A percentile compares a stretch with the other conserved stretches of the same genome.
These are phyloP conservation scores for Pisolithus orientalis DNA, from an alignment of 768 basidiomycete genomes.

Conservation along the genomic window DNA sequence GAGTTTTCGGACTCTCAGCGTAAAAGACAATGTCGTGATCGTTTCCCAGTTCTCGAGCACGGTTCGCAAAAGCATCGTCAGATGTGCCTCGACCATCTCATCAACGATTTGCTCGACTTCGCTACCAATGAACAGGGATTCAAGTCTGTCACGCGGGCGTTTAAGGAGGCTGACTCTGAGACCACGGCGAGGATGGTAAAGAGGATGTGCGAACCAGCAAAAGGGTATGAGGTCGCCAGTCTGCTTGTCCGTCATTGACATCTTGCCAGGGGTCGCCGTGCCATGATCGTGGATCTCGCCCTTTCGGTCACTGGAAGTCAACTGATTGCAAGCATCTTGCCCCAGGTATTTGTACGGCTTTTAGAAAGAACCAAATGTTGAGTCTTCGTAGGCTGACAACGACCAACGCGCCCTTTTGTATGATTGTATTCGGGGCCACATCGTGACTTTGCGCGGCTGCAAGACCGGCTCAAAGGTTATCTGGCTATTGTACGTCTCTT, in stretches of 20 bases:
- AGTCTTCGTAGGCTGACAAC: slow-evolving; percentile 60
- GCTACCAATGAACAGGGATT: slow-evolving; percentile 82
- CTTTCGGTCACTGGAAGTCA: slow-evolving; percentile 82
- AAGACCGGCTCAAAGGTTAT: slow-evolving; percentile 91
- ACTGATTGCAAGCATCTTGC: slow-evolving; percentile 75
- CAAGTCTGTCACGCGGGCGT: slow-evolving; percentile 80
- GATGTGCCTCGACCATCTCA: slow-evolving; percentile 72
- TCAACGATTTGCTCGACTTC: slow-evolving; percentile 72
- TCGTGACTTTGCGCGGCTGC: slow-evolving; percentile 84
- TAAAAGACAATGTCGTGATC: neutral
- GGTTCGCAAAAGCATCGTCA: slow-evolving; percentile 70
- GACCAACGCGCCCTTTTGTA: slow-evolving; percentile 78
- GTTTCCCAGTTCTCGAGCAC: slow-evolving; percentile 66
- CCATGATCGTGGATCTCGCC: slow-evolving; percentile 83
- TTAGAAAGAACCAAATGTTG: slow-evolving; percentile 4
- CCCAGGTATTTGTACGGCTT: slow-evolving; percentile 41
- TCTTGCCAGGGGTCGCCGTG: slow-evolving; percentile 55
- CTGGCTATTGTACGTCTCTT: slow-evolving; percentile 63
- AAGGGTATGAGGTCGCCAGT: slow-evolving; percentile 43
- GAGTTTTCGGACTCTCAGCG: slow-evolving; percentile 22
- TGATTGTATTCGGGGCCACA: slow-evolving; percentile 82
- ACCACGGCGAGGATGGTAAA: slow-evolving; percentile 68
- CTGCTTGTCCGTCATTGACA: slow-evolving; percentile 2
- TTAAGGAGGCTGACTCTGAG: slow-evolving; percentile 79
- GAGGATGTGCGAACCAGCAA: slow-evolving; percentile 82